Percentiles rank a stretch among this genome's conserved stretches.
These are phyloP conservation scores for Nissolia schottii DNA, from an alignment of 306 rosid genomes.

Conservation along the genomic window DNA sequence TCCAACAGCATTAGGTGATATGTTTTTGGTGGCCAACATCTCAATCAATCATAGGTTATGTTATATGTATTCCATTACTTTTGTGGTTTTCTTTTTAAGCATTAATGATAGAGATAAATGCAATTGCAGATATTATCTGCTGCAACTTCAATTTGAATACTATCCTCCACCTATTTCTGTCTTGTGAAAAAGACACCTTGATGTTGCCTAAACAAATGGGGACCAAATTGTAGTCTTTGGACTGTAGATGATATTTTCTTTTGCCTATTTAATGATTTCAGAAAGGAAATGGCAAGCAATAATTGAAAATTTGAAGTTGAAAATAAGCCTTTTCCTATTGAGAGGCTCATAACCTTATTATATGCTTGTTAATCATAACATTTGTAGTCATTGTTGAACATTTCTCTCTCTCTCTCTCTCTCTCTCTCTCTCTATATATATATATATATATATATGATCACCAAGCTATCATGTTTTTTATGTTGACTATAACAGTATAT, in stretches of 20 bases:
- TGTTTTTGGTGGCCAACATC: conserved; percentile 9
- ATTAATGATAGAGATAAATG: conserved; percentile 9
- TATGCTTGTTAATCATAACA: neutral
- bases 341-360: neutral
- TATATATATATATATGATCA: too few relatives aligned
- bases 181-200: neutral
- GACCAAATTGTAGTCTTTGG: neutral
- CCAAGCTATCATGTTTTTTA: neutral
- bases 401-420: too few relatives aligned
- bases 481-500: neutral
- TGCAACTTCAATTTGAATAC: conserved; percentile 14
- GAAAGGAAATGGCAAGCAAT: neutral
- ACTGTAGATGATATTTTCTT: conserved; percentile 8
- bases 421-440: too few relatives aligned
- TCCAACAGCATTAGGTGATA: neutral
- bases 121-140: conserved; percentile 4
- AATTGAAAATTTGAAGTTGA: neutral
- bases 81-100: neutral
- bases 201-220: conserved; percentile 13
- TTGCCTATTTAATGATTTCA: conserved; percentile 9
- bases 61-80: neutral
- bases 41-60: conserved; percentile 16
- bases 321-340: neutral
- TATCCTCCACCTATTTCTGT: neutral
- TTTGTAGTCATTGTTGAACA: neutral